Evolutionary conservation across 1,284 basidiomycete genomes (phyloP), one percentile per base, ranked within the genome.

Genomic region (Rhodotorula mucilaginosa): DNA sequence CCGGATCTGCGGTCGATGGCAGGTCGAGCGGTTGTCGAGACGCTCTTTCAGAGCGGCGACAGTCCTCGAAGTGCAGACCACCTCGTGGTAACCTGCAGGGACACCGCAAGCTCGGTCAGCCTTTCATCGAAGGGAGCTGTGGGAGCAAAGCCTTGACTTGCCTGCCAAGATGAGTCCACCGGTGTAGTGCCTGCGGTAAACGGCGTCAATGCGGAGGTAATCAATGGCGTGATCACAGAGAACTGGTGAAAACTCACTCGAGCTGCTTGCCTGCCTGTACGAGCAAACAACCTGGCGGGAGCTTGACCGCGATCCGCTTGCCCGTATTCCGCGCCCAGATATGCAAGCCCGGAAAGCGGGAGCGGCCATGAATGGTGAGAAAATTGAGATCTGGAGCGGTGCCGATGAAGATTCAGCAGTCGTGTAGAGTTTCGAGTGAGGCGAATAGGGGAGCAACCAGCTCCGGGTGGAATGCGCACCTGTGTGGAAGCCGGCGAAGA

Each of bases 241-340:
- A 19, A 1, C 0, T 6, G 13, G 26, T 2, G 23, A 5, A 15
- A 31, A 44, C 73, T n/a, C 26, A 76, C 80, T 96, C 93, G 13
- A 96, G 85, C 79, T 96, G 93, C 81, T 93, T 95, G 58, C 92
- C 93, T 3, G 93, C 92, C 81, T 97, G 93, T 0, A 95, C 83
- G 23, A 85, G 73, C n/a, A 84, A 75, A 74, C 81, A 82, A 7
- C 83, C 87, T 0, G 87, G 82, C 0, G 89, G 92, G 65, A 96
- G 92, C 78, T 85, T 87, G 44, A 94, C 92, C 4, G 88, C 84
- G 70, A 96, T 92, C 18, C 91, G 87, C 80, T 90, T 92, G 34
- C 93, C 93, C 0, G 89, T 88, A 79, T 97, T 96, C 34, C 93
- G 86, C 5, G 92, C 93, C 93, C 93, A 95, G 64, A 96, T 90